Evolutionary conservation across 768 basidiomycete species (phyloP), one percentile per base, ranked within the genome.

Genomic region (Coprinellus micaceus): DNA sequence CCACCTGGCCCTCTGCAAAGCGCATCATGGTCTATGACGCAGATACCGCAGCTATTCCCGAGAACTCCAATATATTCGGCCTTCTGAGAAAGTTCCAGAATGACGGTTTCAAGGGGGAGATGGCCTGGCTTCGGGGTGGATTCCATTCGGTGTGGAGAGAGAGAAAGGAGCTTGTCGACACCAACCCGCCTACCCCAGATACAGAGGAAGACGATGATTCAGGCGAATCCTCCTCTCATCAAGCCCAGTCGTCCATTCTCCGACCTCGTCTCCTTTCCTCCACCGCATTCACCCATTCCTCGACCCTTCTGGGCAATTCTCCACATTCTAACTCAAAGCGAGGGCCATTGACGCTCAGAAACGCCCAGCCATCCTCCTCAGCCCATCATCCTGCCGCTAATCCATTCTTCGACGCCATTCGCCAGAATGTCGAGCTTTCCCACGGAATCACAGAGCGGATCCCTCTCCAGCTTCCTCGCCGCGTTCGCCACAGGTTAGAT

Each of bases 351-450:
- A 50, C 57, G 58, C 60, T 59, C 59, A 55, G 57, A 56, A 30
- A 49, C 63, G 54, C 53, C 61, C 53, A 45, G 55, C 54, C 57
- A 48, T 50, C 40, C 21, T 57, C 60, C 28, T 60, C 63, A 19
- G 57, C 60, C n/a, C 59, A 65, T 50, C 67, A 69, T 28, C 69
- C 72, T 10, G 68, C 86, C 4, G 84, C 78, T 61, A 98, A 96
- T 67, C 96, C 96, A 10, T 98, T 98, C 74, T 98, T 92, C 62
- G 95, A 98, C 70, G 88, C 89, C 63, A 90, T 98, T 63, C 85
- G 90, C 37, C 91, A 94, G 71, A 91, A 93, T 62, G 67, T 85
- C 2, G 94, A 97, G 72, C 82, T 97, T 22, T 82, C 86, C 2
- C 76, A 84, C 30, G 83, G 84, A 6, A 79, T 84, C 59, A 89